A percentile compares a stretch with the other conserved stretches of the same genome.
phyloP scores from a whole-genome alignment of 2,329 filamentous ascomycete genomes.

The Neopestalotiopsis sp. region DNA sequence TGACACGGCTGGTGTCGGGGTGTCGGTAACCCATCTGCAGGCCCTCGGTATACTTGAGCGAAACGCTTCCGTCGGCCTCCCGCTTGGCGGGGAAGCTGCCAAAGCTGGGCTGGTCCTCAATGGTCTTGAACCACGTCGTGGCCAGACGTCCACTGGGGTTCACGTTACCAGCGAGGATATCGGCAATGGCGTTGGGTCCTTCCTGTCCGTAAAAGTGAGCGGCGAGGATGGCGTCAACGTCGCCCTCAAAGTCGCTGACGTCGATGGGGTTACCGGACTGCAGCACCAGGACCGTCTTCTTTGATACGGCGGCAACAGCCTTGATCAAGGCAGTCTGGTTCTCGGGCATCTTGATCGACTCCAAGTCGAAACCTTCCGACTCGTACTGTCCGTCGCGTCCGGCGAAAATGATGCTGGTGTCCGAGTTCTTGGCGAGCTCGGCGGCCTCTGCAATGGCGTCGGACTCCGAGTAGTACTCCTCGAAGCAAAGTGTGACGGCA shows the following conservation, averaged over 20 bases:
- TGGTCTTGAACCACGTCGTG: conserved; percentile 11
- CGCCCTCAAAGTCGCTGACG: conserved; percentile 15
- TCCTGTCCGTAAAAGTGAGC: conserved; percentile 15
- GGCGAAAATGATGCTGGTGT: conserved; percentile 17
- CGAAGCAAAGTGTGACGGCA: conserved; percentile 12
- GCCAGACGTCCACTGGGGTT: conserved; percentile 13
- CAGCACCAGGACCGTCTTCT: conserved; percentile 9
- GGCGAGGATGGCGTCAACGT: conserved; percentile 8
- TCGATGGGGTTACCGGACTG: conserved; percentile 15
- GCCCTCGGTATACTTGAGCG: conserved; percentile 12
- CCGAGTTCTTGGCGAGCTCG: conserved; percentile 12
- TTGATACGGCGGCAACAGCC: conserved; percentile 12
- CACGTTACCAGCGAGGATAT: conserved; percentile 11
- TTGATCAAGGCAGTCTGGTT: conserved; percentile 13
- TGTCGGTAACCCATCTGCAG: conserved; percentile 15
- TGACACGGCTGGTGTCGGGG: conserved; percentile 4
- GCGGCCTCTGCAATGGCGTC: conserved; percentile 5
- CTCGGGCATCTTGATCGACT: conserved; percentile 4
- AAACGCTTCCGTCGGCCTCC: conserved; percentile 5
- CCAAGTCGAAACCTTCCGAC: conserved; percentile 12
- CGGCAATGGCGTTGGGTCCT: conserved; percentile 6
- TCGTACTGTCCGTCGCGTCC: conserved; percentile 18
- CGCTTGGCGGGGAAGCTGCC: conserved; percentile 8
- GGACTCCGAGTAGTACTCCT: conserved; percentile 8
- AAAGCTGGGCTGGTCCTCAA: conserved; percentile 8